Evolutionary conservation across 208 protist genomes (phyloP).

Genomic region (Angomonas deanei): DNA sequence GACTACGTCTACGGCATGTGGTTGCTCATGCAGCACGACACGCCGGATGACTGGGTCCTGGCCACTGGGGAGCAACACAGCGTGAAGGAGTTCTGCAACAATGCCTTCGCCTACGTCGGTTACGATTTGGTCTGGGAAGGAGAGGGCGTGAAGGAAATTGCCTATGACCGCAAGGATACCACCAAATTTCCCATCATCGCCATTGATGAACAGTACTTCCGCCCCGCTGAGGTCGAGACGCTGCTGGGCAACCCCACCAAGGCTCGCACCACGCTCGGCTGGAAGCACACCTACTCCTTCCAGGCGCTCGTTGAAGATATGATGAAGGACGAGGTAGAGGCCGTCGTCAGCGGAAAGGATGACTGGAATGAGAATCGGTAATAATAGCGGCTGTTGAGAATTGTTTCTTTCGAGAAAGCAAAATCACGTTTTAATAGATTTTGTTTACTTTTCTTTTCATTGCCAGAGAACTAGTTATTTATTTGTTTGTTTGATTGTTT

Average conservation of each 20-base stretch:
- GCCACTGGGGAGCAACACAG: slow-evolving; percentile 91
- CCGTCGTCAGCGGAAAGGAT: slow-evolving; percentile 20
- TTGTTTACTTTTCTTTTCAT: slow-evolving; percentile 8
- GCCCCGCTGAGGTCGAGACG: slow-evolving; percentile 94
- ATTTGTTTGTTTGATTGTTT: background rate
- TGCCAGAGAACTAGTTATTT: background rate
- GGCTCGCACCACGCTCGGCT: slow-evolving; percentile 81
- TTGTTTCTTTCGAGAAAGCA: too few species aligned
- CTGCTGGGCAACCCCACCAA: slow-evolving; percentile 91
- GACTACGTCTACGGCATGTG: slow-evolving; percentile 95
- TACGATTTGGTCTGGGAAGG: slow-evolving; percentile 77
- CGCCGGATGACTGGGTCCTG: slow-evolving; percentile 89
- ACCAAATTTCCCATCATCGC: slow-evolving; percentile 29
- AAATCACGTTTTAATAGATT: background rate
- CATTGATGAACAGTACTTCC: slow-evolving; percentile 87
- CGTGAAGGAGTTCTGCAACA: slow-evolving; percentile 85
- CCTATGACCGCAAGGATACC: slow-evolving; percentile 29
- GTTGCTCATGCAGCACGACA: slow-evolving; percentile 92
- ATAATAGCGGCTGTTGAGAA: too few species aligned
- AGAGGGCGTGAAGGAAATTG: slow-evolving; percentile 84
- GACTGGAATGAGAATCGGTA: slow-evolving; percentile 6
- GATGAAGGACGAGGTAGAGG: slow-evolving; percentile 24
- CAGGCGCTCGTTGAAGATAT: slow-evolving; percentile 49
- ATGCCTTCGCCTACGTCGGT: slow-evolving; percentile 55
- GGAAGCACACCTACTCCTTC: slow-evolving; percentile 39